A percentile compares a stretch with the other conserved stretches of the same genome.
phyloP scores from a whole-genome alignment of 495 filamentous ascomycete genomes.

The Aspergillus baeticus region DNA sequence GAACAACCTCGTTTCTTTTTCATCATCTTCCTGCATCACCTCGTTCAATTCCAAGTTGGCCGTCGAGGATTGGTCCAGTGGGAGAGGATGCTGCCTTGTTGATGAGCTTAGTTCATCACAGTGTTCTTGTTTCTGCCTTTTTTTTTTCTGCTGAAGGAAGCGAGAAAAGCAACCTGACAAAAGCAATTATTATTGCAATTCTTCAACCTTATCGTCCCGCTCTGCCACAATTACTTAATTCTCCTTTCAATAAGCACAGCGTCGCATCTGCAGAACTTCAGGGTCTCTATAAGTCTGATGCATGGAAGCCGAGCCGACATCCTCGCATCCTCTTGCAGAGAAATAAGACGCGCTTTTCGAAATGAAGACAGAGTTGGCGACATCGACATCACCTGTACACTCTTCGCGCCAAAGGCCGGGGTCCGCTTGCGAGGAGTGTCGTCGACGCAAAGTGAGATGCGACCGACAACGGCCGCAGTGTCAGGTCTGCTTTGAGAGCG shows the following conservation, averaged over 20 bases:
- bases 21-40: no score
- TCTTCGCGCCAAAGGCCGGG: constrained; percentile 23
- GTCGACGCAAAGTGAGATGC: constrained; percentile 44
- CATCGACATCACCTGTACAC: constrained; percentile 3
- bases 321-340: neutral
- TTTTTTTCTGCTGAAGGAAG: neutral
- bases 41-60: neutral
- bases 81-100: neutral
- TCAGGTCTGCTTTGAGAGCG: constrained; percentile 48
- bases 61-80: neutral
- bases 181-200: neutral
- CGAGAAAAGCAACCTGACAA: neutral
- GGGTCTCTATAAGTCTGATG: constrained; percentile 4
- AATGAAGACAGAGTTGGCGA: constrained; percentile 11
- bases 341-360: neutral
- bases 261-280: neutral
- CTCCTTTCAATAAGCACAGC: constrained; percentile 3
- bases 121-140: neutral
- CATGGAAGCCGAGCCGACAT: neutral
- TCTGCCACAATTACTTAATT: constrained; percentile 1
- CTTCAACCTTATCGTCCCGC: constrained; percentile 6
- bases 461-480: constrained; percentile 52
- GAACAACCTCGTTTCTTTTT: neutral
- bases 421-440: constrained; percentile 42
- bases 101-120: neutral